Base-by-base conservation (phyloP, 1,139 yeast species). In the Blastobotrys buckinghamii region DNA sequence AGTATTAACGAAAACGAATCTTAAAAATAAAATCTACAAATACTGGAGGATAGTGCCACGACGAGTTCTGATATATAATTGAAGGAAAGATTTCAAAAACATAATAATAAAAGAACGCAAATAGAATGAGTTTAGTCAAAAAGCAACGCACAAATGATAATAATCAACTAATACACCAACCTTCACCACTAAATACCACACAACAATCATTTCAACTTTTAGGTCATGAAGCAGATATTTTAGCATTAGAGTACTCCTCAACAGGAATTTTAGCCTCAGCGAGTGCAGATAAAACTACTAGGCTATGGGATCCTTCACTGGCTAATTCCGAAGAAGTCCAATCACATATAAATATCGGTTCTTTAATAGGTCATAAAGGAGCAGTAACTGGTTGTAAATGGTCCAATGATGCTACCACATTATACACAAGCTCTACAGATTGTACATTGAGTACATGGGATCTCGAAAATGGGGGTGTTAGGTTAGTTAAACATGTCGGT, bases 381-480 rank as follows among this genome's bases (percentile, higher is more conserved):
- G 80, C 81, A 0, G 74, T 79, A 0, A 68, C 78, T 0, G 71
- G 74, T 24, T 57, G 77, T 15, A 60, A 62, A 17, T 79, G 82
- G 80, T 53, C 69, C 19, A 61, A 68, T 24, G 76, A 73, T 50
- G 70, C 74, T 32, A 49, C 62, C 12, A 58, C 56, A 5, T 37
- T 78, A 2, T 71, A 68, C 30, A 66, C 78, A 15, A 65, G 72
- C 6, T 70, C 79, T 47, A 74, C 80, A 0, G 84, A 79, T 55
- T 54, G 67, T 16, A 69, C 78, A 0, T 60, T 79, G 13, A 74
- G 78, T 6, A 61, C 75, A 3, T 81, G 82, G 77, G 88, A 82
- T 59, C 63, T 74, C 0, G 71, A 67, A 26, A 76, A 82, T 1
- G 87, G 88, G 2, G 24, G 24, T 22, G 59, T 60, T 44, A 74